These are phyloP conservation scores for Claviceps sp. DNA, from an alignment of 2,329 filamentous ascomycete genomes.

Conservation along the genomic window DNA sequence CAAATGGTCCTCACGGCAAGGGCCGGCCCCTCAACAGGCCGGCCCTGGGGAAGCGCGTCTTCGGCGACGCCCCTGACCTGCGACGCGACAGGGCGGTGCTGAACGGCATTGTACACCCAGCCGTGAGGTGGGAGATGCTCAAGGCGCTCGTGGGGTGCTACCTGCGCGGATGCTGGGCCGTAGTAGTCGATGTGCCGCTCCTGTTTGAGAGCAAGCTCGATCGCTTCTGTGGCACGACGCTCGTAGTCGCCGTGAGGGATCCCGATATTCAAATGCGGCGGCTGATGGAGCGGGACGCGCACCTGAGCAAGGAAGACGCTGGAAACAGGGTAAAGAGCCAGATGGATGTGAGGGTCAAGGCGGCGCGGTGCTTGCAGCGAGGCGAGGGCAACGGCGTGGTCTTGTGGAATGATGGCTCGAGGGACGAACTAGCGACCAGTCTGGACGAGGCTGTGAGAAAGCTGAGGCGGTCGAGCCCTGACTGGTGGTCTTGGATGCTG, in stretches of 20 bases:
- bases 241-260: constrained; percentile 78
- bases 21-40: constrained; percentile 73
- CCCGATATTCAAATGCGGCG: constrained; percentile 71
- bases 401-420: constrained; percentile 78
- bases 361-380: constrained; percentile 55
- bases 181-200: constrained; percentile 83
- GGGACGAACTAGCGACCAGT: constrained; percentile 53
- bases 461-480: constrained; percentile 50
- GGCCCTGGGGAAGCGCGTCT: constrained; percentile 72
- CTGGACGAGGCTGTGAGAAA: constrained; percentile 52
- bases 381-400: constrained; percentile 57
- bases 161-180: constrained; percentile 66
- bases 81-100: constrained; percentile 61
- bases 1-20: constrained; percentile 42
- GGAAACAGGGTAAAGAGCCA: constrained; percentile 77
- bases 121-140: constrained; percentile 74
- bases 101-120: constrained; percentile 87
- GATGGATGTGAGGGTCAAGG: constrained; percentile 75
- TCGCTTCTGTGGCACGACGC: constrained; percentile 66
- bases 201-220: constrained; percentile 86
- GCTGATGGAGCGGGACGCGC: constrained; percentile 59
- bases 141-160: constrained; percentile 60
- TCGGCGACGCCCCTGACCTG: constrained; percentile 61
- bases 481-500: constrained; percentile 72
- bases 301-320: constrained; percentile 75